Evolutionary conservation across 192 early-diverging fungal genomes (phyloP).

Genomic region (Coemansia aciculifera): DNA sequence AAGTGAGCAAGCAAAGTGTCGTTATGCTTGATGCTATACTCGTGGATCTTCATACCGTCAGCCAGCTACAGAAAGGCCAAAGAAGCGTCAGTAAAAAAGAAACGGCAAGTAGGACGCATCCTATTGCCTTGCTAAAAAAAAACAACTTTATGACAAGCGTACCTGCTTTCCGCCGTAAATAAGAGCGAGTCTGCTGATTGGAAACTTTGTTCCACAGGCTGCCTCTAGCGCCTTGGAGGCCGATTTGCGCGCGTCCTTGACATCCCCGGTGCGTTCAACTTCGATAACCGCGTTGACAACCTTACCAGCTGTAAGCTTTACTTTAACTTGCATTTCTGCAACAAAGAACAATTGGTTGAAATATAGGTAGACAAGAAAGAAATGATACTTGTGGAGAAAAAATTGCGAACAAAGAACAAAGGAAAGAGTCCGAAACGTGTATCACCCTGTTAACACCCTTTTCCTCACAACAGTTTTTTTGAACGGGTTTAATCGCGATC

Average conservation of each 20-base stretch:
- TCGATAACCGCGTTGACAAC: conserved; percentile 9
- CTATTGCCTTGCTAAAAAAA: background rate
- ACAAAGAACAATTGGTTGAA: no score
- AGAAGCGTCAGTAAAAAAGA: background rate
- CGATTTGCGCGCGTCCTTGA: conserved; percentile 15
- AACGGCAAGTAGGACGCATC: background rate
- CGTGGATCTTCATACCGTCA: conserved; percentile 43
- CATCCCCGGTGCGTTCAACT: conserved; percentile 20
- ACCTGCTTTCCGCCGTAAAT: conserved; percentile 49
- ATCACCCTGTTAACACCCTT: background rate
- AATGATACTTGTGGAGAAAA: background rate
- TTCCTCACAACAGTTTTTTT: background rate
- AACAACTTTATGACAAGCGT: background rate
- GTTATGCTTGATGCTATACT: conserved; percentile 43
- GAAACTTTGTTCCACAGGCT: conserved; percentile 3
- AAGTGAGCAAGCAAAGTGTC: conserved; percentile 24
- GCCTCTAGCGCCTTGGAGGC: conserved; percentile 9
- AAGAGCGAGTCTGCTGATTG: conserved; percentile 18
- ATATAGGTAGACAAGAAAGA: no score
- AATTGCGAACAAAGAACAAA: background rate
- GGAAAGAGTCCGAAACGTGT: background rate
- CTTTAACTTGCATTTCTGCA: conserved; percentile 21
- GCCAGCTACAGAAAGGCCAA: conserved; percentile 23
- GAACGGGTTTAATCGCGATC: background rate
- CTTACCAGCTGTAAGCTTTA: conserved; percentile 16